Evolutionary conservation across 2,329 filamentous ascomycete genomes (phyloP).

Genomic region (Kalmusia sp.): DNA sequence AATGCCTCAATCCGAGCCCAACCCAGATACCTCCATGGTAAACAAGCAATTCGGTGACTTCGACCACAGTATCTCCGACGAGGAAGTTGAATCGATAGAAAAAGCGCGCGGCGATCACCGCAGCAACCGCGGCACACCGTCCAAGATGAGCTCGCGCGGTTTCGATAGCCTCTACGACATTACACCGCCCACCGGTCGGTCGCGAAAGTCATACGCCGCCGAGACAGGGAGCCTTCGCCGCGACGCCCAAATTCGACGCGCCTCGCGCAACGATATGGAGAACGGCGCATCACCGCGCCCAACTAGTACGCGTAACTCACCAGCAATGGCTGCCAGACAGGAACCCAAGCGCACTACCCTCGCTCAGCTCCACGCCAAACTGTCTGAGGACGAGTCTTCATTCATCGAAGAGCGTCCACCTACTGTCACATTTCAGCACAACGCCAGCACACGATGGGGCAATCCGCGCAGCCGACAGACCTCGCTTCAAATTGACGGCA

Average conservation of each 20-base stretch:
- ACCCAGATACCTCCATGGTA: slow-evolving; percentile 47
- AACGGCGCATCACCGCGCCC: slow-evolving; percentile 44
- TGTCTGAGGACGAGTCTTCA: slow-evolving; percentile 61
- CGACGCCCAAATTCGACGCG: slow-evolving; percentile 55
- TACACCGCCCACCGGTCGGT: slow-evolving; percentile 50
- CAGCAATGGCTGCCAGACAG: slow-evolving; percentile 38
- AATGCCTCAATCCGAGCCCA: slow-evolving; percentile 41
- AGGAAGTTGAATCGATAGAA: slow-evolving; percentile 63
- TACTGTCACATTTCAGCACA: slow-evolving; percentile 47
- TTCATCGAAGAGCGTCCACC: slow-evolving; percentile 59
- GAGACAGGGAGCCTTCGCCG: slow-evolving; percentile 50
- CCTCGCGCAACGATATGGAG: slow-evolving; percentile 51
- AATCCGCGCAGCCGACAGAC: slow-evolving; percentile 49
- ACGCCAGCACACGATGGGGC: slow-evolving; percentile 64
- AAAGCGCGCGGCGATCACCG: slow-evolving; percentile 59
- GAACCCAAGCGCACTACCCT: slow-evolving; percentile 56
- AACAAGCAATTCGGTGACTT: slow-evolving; percentile 50
- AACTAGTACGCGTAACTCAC: slow-evolving; percentile 45
- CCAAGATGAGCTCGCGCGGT: slow-evolving; percentile 57
- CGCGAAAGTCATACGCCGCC: slow-evolving; percentile 42
- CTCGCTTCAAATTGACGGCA: slow-evolving; percentile 45
- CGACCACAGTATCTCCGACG: slow-evolving; percentile 49
- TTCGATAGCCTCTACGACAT: slow-evolving; percentile 58
- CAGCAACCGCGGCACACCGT: slow-evolving; percentile 45
- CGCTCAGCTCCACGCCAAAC: slow-evolving; percentile 63